A percentile compares a stretch with the other conserved stretches of the same genome.
phyloP scores from a whole-genome alignment of 441 rosid genomes.

The Gossypium davidsonii region DNA sequence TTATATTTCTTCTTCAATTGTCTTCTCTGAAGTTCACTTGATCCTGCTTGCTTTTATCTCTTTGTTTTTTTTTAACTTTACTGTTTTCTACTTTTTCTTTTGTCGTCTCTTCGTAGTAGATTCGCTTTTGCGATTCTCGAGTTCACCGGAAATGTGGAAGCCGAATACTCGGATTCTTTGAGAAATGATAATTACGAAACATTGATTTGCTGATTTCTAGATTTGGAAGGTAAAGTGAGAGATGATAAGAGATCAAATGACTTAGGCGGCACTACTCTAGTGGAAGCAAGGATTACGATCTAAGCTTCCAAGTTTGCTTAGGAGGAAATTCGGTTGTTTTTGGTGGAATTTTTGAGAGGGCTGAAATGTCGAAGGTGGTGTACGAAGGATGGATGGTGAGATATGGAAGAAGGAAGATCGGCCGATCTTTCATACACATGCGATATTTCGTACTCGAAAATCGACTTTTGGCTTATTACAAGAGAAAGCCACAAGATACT shows the following conservation, averaged over 20 bases:
- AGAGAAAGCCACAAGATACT: slow-evolving; percentile 86
- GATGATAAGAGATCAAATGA: slow-evolving; percentile 28
- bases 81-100: background rate
- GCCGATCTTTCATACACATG: slow-evolving; percentile 92
- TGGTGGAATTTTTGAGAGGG: slow-evolving; percentile 15
- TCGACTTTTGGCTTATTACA: slow-evolving; percentile 90
- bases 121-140: background rate
- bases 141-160: slow-evolving; percentile 11
- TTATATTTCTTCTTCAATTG: background rate
- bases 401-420: slow-evolving; percentile 94
- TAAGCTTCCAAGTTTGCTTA: slow-evolving; percentile 33
- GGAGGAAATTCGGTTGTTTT: background rate
- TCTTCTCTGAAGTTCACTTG: background rate
- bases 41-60: background rate
- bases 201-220: background rate
- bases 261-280: slow-evolving; percentile 29
- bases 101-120: background rate
- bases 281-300: slow-evolving; percentile 36
- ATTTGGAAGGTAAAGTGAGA: slow-evolving; percentile 8
- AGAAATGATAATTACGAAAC: slow-evolving; percentile 14
- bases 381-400: slow-evolving; percentile 99
- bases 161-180: background rate
- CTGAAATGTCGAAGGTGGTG: slow-evolving; percentile 67
- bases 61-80: background rate
- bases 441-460: slow-evolving; percentile 88